These are phyloP conservation scores for Rhodotorula diobovata DNA, from an alignment of 768 basidiomycete species.

Conservation along the genomic window DNA sequence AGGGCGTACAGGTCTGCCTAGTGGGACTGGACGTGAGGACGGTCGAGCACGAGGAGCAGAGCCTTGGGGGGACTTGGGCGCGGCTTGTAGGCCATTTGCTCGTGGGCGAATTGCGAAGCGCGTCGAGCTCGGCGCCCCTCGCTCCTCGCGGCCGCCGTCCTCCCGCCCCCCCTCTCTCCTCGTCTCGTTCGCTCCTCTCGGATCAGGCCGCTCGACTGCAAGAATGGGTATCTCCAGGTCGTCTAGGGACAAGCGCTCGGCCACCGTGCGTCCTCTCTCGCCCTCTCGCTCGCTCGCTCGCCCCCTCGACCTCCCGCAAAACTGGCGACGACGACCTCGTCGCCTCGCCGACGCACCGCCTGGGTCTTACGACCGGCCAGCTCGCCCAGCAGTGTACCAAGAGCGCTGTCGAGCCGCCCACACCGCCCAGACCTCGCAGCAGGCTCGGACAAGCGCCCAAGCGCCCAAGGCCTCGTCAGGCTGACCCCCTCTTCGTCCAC, in stretches of 20 bases:
- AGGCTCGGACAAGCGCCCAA: too few relatives aligned
- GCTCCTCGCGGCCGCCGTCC: neutral
- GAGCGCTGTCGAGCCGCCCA: too few relatives aligned
- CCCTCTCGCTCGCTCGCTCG: constrained; percentile 36
- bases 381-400: too few relatives aligned
- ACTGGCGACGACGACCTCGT: too few relatives aligned
- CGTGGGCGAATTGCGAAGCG: neutral
- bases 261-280: constrained; percentile 53
- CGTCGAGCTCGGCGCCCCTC: neutral
- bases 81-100: too few relatives aligned
- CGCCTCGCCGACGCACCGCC: too few relatives aligned
- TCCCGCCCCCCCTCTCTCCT: neutral
- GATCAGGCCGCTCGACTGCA: neutral
- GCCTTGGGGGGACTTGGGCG: too few relatives aligned
- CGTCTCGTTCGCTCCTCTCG: neutral
- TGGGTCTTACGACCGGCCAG: too few relatives aligned
- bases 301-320: neutral
- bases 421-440: too few relatives aligned
- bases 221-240: constrained; percentile 76
- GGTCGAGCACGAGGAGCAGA: neutral
- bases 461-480: too few relatives aligned
- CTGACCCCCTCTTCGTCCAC: neutral
- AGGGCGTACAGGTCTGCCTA: neutral
- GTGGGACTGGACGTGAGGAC: neutral
- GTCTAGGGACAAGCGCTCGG: constrained; percentile 94